phyloP scores from a whole-genome alignment of 805 yeast species.

The Teunomyces atbi region DNA sequence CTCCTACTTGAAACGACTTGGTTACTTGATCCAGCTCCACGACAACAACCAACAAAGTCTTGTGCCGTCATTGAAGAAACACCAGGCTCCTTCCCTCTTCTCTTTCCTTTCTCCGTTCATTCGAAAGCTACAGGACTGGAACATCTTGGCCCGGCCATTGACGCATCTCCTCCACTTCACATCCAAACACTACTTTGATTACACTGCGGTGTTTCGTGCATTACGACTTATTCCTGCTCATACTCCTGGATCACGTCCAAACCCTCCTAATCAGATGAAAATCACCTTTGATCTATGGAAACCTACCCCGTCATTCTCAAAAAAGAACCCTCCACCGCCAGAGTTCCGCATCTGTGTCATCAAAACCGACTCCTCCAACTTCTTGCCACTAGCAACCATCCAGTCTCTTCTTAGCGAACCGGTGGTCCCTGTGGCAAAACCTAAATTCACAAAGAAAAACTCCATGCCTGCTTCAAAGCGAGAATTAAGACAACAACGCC shows the following conservation, averaged over 20 bases:
- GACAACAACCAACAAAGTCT: too few relatives aligned
- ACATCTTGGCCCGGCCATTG: constrained; percentile 15
- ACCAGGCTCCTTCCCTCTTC: too few relatives aligned
- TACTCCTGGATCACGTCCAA: not conserved
- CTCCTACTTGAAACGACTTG: constrained; percentile 71
- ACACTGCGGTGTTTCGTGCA: constrained; percentile 20
- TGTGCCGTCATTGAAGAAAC: too few relatives aligned
- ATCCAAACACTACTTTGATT: constrained; percentile 26
- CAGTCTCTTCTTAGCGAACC: constrained; percentile 24
- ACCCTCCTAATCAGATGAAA: not conserved
- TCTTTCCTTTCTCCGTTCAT: not conserved
- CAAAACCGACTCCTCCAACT: constrained; percentile 39
- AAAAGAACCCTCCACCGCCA: constrained; percentile 66
- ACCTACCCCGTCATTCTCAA: constrained; percentile 69
- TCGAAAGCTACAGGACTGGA: constrained; percentile 4
- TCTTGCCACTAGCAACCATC: constrained; percentile 49
- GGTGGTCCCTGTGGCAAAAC: not conserved
- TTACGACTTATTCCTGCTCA: constrained; percentile 19
- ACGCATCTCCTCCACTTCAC: constrained; percentile 16
- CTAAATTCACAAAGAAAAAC: constrained; percentile 10
- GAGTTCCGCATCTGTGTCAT: constrained; percentile 71
- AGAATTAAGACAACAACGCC: constrained; percentile 22
- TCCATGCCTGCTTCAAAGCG: constrained; percentile 23
- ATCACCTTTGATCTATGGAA: constrained; percentile 78
- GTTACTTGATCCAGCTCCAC: constrained; percentile 52